A percentile compares a stretch with the other conserved stretches of the same genome.
phyloP scores from a whole-genome alignment of 2,329 filamentous ascomycete genomes.

The Lasiodiplodia sp. region DNA sequence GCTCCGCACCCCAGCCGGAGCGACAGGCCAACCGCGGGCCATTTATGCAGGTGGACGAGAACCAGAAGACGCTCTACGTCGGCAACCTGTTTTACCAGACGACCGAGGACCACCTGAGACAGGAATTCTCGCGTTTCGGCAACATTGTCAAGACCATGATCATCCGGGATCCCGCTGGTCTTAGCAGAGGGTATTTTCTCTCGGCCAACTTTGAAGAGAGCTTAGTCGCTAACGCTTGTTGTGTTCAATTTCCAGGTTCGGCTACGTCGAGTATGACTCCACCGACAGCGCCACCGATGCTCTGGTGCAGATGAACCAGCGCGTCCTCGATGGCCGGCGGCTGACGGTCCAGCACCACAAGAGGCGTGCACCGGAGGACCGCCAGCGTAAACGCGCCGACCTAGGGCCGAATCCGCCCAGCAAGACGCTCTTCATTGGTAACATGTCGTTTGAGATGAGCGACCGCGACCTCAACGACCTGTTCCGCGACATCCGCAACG shows the following conservation, averaged over 20 bases:
- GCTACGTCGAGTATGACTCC: constrained; percentile 67
- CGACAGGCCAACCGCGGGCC: constrained; percentile 8
- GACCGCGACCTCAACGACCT: constrained; percentile 82
- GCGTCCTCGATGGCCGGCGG: constrained; percentile 69
- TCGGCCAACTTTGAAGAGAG: neutral
- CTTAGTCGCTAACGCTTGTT: neutral
- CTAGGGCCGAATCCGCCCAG: constrained; percentile 52
- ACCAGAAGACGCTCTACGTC: constrained; percentile 62
- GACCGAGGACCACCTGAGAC: constrained; percentile 65
- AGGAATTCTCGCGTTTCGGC: constrained; percentile 67
- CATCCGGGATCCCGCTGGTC: constrained; percentile 66
- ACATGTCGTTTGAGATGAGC: constrained; percentile 85
- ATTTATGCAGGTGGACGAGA: constrained; percentile 26
- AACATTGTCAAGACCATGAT: constrained; percentile 61
- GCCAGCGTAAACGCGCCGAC: constrained; percentile 25
- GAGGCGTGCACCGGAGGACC: constrained; percentile 32
- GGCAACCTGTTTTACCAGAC: constrained; percentile 76
- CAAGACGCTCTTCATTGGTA: constrained; percentile 80
- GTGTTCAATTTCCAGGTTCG: constrained; percentile 61
- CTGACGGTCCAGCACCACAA: constrained; percentile 67
- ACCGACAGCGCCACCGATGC: constrained; percentile 63
- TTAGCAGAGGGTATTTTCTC: constrained; percentile 70
- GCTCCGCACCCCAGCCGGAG: constrained; percentile 22
- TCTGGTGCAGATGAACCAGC: constrained; percentile 64
- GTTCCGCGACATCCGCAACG: constrained; percentile 73